Evolutionary conservation across 164 flowering plant genomes (phyloP).

Genomic region (Vitis rupestris): DNA sequence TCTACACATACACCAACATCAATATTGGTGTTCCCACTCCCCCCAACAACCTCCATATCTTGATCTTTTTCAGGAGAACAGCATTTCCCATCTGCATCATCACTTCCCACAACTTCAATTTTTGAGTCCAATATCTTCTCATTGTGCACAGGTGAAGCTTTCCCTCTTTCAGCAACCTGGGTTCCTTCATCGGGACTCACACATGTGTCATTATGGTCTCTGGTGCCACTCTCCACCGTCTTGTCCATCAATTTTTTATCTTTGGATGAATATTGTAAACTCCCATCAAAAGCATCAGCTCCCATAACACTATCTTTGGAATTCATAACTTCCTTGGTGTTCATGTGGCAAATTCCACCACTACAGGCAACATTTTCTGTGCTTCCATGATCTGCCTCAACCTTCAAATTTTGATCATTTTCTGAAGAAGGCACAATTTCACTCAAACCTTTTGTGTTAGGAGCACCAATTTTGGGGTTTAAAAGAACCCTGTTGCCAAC

Average conservation of each 20-base stretch:
- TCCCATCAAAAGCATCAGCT: too few relatives aligned
- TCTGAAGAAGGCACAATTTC: conserved; percentile 7
- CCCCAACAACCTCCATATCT: background rate
- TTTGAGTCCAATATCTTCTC: background rate
- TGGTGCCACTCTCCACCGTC: too few relatives aligned
- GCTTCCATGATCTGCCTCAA: background rate
- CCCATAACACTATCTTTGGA: too few relatives aligned
- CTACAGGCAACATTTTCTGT: background rate
- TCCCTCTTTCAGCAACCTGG: background rate
- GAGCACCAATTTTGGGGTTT: background rate
- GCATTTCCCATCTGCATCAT: background rate
- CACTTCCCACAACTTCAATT: background rate
- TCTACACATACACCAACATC: background rate
- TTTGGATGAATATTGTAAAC: too few relatives aligned
- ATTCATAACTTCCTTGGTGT: too few relatives aligned
- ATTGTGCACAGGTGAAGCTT: background rate
- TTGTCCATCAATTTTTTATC: too few relatives aligned
- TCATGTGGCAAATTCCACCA: too few relatives aligned
- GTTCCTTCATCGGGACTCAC: background rate
- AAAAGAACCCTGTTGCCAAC: background rate
- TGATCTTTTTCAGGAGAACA: background rate
- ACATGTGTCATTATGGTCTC: background rate
- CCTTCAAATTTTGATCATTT: conserved; percentile 4
- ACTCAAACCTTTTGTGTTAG: conserved; percentile 3
- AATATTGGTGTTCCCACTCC: background rate